These are phyloP conservation scores for Carnegiea gigantea DNA, from an alignment of 179 eudicot species.

Conservation along the genomic window DNA sequence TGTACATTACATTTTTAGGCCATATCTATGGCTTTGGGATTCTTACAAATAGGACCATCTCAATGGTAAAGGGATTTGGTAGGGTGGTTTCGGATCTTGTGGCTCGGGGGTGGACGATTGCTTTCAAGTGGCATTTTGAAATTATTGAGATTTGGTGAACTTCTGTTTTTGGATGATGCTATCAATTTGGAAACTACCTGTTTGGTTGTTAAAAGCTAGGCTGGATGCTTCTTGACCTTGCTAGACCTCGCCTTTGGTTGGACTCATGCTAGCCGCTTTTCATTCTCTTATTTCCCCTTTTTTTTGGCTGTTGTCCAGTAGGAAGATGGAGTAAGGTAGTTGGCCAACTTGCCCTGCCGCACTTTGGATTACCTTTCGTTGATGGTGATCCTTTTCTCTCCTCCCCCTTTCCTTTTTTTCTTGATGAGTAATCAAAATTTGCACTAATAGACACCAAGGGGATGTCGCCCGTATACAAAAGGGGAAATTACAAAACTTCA, in stretches of 20 bases:
- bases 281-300: background rate
- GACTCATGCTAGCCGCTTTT: no score
- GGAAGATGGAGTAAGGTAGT: background rate
- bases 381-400: background rate
- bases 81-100: background rate
- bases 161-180: background rate
- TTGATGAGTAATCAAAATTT: no score
- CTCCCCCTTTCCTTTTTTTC: background rate
- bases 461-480: no score
- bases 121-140: background rate
- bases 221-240: background rate
- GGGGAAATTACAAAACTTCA: no score
- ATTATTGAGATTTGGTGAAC: background rate
- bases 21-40: background rate
- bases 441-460: no score
- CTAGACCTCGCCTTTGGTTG: no score
- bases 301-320: background rate
- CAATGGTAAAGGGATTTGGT: background rate
- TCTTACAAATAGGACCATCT: background rate
- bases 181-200: background rate
- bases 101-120: background rate
- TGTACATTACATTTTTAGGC: background rate
- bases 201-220: background rate
- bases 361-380: background rate
- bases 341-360: background rate